Evolutionary conservation across 176 grass and related monocot genomes (phyloP), one percentile per base, ranked within the genome.

Genomic region (Ampelocalamus luodianensis): DNA sequence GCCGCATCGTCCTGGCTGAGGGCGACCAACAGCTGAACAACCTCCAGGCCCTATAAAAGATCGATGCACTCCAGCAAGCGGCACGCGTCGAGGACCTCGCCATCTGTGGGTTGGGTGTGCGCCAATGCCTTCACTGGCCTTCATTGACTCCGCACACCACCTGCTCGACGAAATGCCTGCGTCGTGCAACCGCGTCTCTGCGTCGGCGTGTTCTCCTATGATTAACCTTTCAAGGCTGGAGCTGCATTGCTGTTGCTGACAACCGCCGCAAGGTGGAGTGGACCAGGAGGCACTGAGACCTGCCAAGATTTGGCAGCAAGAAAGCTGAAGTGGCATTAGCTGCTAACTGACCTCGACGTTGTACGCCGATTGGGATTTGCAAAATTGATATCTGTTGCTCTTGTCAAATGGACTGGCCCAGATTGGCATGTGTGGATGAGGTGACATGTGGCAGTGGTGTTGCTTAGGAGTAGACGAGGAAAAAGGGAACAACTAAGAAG

Each of bases 151-250:
- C 20, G 66, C 84, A 60, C 42, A n/a, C 14, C 14, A 79, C 66
- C 54, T 86, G 76, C 54, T 86, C 42, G 84, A 86, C 66, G 76
- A 62, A 86, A 86, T 79, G 76, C 84, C 4, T 38, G 45, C 10
- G 1, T 53, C 54, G 42, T 34, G 64, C 5, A 49, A 5, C 51
- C 14, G 38, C 51, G 10, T 8, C 39, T 36, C 68, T 22, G 50
- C 50, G n/a, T 18, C 15, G 59, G 14, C 14, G 65, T 39, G 61
- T 23, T 64, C 40, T 37, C 36, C 72, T 22, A 0, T 18, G 72
- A 5, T 32, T 46, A 4, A 37, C 43, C 20, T 74, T 39, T 49
- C 29, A 5, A 56, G 34, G 36, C 22, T 66, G 79, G 48, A 27
- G 22, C 8, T 69, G 5, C n/a, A 15, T 40, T 68, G 11, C 29